Evolutionary conservation across 768 basidiomycete genomes (phyloP).

Genomic region (Boletus tylopilopsis): DNA sequence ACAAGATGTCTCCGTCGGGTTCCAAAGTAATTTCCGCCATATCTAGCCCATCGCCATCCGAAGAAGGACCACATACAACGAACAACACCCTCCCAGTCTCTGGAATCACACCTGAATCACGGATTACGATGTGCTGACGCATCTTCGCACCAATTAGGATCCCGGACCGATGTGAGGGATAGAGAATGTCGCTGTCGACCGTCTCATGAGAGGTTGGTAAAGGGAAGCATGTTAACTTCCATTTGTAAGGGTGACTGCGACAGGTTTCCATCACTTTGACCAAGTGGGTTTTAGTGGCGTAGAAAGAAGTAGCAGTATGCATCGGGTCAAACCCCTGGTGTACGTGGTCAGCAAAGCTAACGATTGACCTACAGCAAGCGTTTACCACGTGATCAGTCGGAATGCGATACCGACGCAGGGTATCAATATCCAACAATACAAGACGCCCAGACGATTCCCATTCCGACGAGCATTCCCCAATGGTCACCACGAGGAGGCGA

Average conservation of each 20-base stretch:
- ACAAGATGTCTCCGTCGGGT: conserved; percentile 3
- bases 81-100: conserved; percentile 1
- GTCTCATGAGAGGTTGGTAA: neutral
- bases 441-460: conserved; percentile 4
- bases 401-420: conserved; percentile 5
- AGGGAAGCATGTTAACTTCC: conserved; percentile 8
- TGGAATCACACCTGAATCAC: conserved; percentile 1
- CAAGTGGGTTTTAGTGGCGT: conserved; percentile 6
- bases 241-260: neutral
- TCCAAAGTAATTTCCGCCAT: conserved; percentile 2
- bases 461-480: conserved; percentile 1
- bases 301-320: neutral
- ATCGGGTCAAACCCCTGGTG: neutral
- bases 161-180: conserved; percentile 1
- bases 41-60: neutral
- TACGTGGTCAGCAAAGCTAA: neutral
- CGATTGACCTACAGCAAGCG: neutral
- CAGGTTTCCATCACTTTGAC: neutral
- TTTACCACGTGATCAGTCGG: neutral
- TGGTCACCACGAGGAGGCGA: conserved; percentile 7
- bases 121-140: neutral
- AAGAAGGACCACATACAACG: neutral
- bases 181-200: neutral
- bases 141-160: neutral
- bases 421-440: conserved; percentile 3